Percentiles rank a stretch among this genome's conserved stretches.
Evolutionary conservation across 2,329 filamentous ascomycete genomes (phyloP).

Genomic region (Cercospora sojina): DNA sequence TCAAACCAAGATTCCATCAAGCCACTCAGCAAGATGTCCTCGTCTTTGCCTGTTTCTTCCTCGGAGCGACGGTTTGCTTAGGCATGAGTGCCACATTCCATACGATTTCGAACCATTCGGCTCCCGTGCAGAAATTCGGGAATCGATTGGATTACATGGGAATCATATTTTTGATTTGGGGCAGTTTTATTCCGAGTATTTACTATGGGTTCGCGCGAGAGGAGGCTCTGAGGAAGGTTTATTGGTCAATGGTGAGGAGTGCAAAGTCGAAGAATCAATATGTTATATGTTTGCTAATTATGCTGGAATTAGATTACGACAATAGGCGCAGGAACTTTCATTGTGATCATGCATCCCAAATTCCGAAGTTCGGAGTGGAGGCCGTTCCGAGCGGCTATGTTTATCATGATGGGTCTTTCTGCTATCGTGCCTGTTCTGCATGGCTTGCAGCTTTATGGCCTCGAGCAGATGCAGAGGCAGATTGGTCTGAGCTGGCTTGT

Average conservation of each 20-base stretch:
- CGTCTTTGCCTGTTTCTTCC: conserved; percentile 77
- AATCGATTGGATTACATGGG: conserved; percentile 95
- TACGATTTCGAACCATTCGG: conserved; percentile 79
- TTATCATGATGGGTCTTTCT: conserved; percentile 80
- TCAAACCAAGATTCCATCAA: conserved; percentile 65
- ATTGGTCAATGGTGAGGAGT: conserved; percentile 67
- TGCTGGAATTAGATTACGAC: conserved; percentile 63
- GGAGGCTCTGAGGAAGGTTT: conserved; percentile 63
- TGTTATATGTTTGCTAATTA: neutral
- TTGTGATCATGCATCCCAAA: conserved; percentile 73
- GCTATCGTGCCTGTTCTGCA: conserved; percentile 82
- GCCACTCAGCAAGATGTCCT: conserved; percentile 64
- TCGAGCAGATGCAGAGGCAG: conserved; percentile 62
- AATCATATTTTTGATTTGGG: conserved; percentile 87
- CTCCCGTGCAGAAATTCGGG: conserved; percentile 72
- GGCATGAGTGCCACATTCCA: conserved; percentile 70
- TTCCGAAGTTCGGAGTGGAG: conserved; percentile 84
- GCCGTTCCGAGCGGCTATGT: conserved; percentile 84
- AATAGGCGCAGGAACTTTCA: conserved; percentile 72
- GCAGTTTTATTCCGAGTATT: conserved; percentile 83
- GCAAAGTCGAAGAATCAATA: no score
- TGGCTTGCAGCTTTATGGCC: conserved; percentile 66
- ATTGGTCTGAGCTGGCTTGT: conserved; percentile 82
- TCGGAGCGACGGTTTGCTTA: conserved; percentile 54
- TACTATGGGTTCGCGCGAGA: conserved; percentile 82